Evolutionary conservation across 2,329 filamentous ascomycete species (phyloP).

Genomic region (Fusarium pseudocircinatum): DNA sequence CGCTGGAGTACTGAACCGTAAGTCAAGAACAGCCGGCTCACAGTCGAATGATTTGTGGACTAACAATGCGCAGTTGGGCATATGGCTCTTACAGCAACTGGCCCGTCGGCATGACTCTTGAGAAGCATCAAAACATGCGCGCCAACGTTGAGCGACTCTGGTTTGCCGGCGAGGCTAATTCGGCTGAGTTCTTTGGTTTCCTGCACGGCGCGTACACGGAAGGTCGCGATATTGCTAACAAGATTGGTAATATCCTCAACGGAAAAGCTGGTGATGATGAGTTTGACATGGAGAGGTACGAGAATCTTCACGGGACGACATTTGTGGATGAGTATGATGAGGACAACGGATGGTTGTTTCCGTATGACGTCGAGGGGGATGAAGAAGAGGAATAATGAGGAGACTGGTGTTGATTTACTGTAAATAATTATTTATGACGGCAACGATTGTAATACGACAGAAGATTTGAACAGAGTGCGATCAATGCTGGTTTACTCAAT

Average conservation of each 20-base stretch:
- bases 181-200: constrained; percentile 71
- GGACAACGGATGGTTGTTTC: constrained; percentile 28
- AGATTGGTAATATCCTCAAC: constrained; percentile 47
- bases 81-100: constrained; percentile 75
- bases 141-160: constrained; percentile 70
- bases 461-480: neutral
- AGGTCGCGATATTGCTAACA: constrained; percentile 59
- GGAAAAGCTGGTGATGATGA: constrained; percentile 17
- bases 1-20: constrained; percentile 39
- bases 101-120: constrained; percentile 69
- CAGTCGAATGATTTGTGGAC: neutral
- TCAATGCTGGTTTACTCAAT: neutral
- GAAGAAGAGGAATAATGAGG: neutral
- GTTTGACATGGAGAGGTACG: constrained; percentile 21
- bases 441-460: neutral
- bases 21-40: neutral
- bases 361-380: neutral
- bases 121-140: constrained; percentile 74
- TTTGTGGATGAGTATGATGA: constrained; percentile 28
- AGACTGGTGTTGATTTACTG: neutral
- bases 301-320: constrained; percentile 24
- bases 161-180: constrained; percentile 73
- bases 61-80: constrained; percentile 47
- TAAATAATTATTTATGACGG: neutral
- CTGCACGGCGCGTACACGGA: constrained; percentile 71